phyloP scores from a whole-genome alignment of 164 flowering plant genomes.

The Piper longum region DNA sequence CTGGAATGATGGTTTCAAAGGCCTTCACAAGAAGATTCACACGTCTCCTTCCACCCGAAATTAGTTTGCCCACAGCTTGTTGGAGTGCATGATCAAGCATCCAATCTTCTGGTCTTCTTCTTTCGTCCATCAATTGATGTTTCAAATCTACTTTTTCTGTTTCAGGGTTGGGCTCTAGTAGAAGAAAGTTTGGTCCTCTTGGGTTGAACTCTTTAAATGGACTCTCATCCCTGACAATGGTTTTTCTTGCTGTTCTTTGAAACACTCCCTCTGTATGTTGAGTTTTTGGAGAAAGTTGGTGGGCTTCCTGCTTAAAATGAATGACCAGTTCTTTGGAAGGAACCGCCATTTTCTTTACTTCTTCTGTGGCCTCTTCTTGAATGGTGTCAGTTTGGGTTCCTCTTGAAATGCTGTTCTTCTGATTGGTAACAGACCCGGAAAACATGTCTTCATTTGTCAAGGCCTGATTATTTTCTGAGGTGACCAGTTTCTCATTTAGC shows the following conservation, averaged over 20 bases:
- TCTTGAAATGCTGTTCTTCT: background rate
- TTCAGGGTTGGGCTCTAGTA: conserved; percentile 30
- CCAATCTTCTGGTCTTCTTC: conserved; percentile 71
- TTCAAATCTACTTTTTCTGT: conserved; percentile 53
- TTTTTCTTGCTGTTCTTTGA: conserved; percentile 23
- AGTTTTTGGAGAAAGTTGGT: background rate
- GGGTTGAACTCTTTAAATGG: conserved; percentile 49
- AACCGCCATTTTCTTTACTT: conserved; percentile 2
- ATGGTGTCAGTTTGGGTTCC: background rate
- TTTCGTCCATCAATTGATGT: conserved; percentile 46
- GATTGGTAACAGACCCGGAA: background rate
- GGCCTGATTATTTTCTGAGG: background rate
- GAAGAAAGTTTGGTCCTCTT: conserved; percentile 30
- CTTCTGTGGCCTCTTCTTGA: conserved; percentile 16
- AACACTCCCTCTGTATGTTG: conserved; percentile 25
- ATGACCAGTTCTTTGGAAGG: conserved; percentile 12
- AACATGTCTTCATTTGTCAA: conserved; percentile 5
- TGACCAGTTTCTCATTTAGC: background rate
- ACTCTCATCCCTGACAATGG: conserved; percentile 27
- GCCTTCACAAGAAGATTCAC: conserved; percentile 76
- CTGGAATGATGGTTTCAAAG: conserved; percentile 56
- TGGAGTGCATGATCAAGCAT: conserved; percentile 84
- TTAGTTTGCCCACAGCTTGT: conserved; percentile 50
- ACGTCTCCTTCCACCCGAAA: conserved; percentile 53
- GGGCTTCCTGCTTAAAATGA: background rate